Evolutionary conservation across 139 green algal genomes (phyloP), one percentile per base, ranked within the genome.

Genomic region (Chlorella sp.): DNA sequence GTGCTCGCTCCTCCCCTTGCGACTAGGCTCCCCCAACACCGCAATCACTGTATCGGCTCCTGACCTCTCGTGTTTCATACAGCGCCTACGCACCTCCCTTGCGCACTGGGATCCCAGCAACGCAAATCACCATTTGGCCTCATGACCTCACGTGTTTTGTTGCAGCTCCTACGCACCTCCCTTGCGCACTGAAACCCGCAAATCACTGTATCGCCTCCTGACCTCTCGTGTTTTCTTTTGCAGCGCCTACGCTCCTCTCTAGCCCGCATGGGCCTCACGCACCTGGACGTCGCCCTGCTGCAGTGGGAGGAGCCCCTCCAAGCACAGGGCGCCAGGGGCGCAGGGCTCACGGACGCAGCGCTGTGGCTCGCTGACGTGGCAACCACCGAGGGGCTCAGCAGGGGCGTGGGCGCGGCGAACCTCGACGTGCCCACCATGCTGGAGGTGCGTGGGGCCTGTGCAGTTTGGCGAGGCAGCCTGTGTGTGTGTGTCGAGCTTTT

Each of bases 381-480:
- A 80, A 20, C 71, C 67, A 22, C 73, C n/a, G n/a, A 77, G 35
- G 90, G 87, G 30, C 71, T 82, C 51, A 78, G 91, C 22, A 70
- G 74, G 31, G 55, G 81, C 35, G 73, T 95, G 10, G 89, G 84
- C 0, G 69, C 90, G 5, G 92, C 88, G 51, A 95, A 95, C 82
- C 92, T 95, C 72, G 83, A 90, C 76, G 77, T 83, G 30, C 55
- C 63, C 17, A 55, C 82, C n/a, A 33, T 80, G 63, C 20, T 73
- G 2, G 26, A 59, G 75, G 75, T 80, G 33, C 26, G 67, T 2
- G n/a, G n/a, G n/a, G 42, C 42, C 42, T 55, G 42, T 55, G 42
- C 42, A n/a, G n/a, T n/a, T n/a, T n/a, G n/a, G n/a, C n/a, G n/a
- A n/a, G n/a, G n/a, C n/a, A n/a, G n/a, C n/a, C n/a, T n/a, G n/a